Conservation (phyloP, 768 basidiomycete genomes). For the Podaxis sp. region DNA sequence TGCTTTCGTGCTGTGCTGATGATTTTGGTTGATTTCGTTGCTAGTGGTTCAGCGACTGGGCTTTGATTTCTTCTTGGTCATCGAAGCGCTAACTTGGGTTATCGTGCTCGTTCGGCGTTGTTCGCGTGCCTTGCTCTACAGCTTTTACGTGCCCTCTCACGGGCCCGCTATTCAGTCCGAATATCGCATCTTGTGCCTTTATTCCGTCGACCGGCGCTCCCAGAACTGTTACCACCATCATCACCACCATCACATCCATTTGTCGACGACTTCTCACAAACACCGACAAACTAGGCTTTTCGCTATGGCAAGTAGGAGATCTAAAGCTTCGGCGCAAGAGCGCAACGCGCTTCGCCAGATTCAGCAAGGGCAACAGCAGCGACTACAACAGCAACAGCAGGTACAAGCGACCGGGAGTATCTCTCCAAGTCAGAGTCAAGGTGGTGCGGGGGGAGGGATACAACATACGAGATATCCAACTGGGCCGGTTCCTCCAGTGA, state of each 20-base stretch:
- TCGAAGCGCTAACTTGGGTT: too few relatives aligned
- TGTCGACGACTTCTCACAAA: too few relatives aligned
- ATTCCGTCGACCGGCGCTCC: too few relatives aligned
- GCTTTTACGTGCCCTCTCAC: not conserved
- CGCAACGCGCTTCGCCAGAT: conserved; percentile 9
- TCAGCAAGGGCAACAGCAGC: conserved; percentile 5
- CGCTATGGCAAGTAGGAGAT: not conserved
- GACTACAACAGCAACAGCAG: not conserved
- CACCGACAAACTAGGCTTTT: too few relatives aligned
- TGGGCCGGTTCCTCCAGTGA: not conserved
- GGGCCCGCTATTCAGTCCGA: not conserved
- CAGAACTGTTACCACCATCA: too few relatives aligned
- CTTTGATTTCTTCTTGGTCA: not conserved
- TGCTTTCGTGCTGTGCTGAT: too few relatives aligned
- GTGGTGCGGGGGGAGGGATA: not conserved
- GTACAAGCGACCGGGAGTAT: not conserved
- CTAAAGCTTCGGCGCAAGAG: not conserved
- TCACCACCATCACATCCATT: too few relatives aligned
- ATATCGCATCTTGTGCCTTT: too few relatives aligned
- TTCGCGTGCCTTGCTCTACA: not conserved
- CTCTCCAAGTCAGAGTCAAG: not conserved
- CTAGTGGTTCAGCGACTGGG: not conserved
- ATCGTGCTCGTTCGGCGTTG: not conserved
- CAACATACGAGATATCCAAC: not conserved
- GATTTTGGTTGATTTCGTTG: too few relatives aligned